phyloP scores from a whole-genome alignment of 1,284 basidiomycete species.

The Ceratobasidium sp. region DNA sequence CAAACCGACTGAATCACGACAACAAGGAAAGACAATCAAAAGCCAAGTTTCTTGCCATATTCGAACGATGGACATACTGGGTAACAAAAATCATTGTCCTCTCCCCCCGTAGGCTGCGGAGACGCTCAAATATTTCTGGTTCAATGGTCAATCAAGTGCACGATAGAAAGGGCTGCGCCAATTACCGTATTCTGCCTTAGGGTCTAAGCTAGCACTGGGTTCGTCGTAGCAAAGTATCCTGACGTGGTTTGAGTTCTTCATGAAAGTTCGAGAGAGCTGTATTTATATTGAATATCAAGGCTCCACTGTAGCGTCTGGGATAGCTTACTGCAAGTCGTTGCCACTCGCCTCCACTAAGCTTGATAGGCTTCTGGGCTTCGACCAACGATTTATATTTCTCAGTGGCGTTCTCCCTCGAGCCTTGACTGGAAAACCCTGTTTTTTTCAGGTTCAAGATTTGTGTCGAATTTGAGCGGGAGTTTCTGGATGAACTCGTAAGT shows the following conservation, averaged over 20 bases:
- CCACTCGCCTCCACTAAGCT: conserved; percentile 39
- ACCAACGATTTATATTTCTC: background rate
- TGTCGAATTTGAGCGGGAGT: conserved; percentile 41
- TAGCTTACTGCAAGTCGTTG: conserved; percentile 60
- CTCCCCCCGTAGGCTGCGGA: conserved; percentile 65
- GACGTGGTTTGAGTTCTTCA: conserved; percentile 69
- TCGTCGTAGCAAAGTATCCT: conserved; percentile 80
- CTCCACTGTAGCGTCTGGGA: conserved; percentile 19
- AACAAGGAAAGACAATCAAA: background rate
- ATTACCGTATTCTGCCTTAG: conserved; percentile 73
- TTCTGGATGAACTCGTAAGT: conserved; percentile 42
- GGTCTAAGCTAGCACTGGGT: conserved; percentile 68
- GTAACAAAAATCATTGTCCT: conserved; percentile 80
- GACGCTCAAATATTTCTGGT: conserved; percentile 71
- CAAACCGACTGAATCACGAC: conserved; percentile 41
- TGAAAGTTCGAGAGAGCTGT: conserved; percentile 76
- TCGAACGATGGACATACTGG: conserved; percentile 52
- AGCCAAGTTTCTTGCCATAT: background rate
- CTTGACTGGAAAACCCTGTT: background rate
- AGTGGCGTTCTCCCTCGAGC: background rate
- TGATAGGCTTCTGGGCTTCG: conserved; percentile 7
- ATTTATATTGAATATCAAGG: background rate
- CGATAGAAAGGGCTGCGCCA: background rate
- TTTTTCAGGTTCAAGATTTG: conserved; percentile 15
- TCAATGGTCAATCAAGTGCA: background rate